Evolutionary conservation across 2,329 filamentous ascomycete genomes (phyloP), one percentile per base, ranked within the genome.

Genomic region (Pseudogymnoascus sp.): DNA sequence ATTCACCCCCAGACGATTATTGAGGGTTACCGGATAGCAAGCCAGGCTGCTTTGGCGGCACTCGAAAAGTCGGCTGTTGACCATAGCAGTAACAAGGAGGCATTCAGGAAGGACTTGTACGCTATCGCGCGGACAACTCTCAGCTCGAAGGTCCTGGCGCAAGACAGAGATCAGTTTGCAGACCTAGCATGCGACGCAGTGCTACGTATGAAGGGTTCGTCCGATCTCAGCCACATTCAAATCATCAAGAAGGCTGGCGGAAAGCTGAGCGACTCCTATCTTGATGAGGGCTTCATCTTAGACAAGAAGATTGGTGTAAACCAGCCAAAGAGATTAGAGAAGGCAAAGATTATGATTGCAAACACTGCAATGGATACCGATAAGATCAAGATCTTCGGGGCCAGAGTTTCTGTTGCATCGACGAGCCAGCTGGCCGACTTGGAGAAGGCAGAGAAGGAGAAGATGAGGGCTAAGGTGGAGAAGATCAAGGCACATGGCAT

Each of bases 331-430:
- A 84, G 92, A 63, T 81, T 99, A 71, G 93, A 97, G 76, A 97
- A 99, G 75, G 94, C 93, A 68, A 99, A 97, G 81, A 99, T 99
- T 68, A 79, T 99, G 62, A 90, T 99, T 21, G 94, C 94, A 66
- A 99, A 99, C 79, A 99, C 94, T 8, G 90, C 92, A 10, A 99
- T 99, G 94, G 94, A 99, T 77, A 99, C 94, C 36, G 94, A 99
- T 79, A 99, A 99, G 83, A 91, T 99, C 80, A 99, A 99, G 84
- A 97, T 99, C 71, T 99, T 99, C 71, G 94, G 94, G 66, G 94
- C 94, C 13, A 86, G 93, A 64, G 91, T 99, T 71, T 97, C 97
- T 84, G 94, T 99, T 64, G 90, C 91, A 69, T 93, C 91, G 33
- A 99, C 94, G 2, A 91, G 91, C 75, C 97, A 97, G 82, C 84